A percentile compares a stretch with the other conserved stretches of the same genome.
Evolutionary conservation across 441 rosid species (phyloP).

Genomic region (Gossypium lobatum): DNA sequence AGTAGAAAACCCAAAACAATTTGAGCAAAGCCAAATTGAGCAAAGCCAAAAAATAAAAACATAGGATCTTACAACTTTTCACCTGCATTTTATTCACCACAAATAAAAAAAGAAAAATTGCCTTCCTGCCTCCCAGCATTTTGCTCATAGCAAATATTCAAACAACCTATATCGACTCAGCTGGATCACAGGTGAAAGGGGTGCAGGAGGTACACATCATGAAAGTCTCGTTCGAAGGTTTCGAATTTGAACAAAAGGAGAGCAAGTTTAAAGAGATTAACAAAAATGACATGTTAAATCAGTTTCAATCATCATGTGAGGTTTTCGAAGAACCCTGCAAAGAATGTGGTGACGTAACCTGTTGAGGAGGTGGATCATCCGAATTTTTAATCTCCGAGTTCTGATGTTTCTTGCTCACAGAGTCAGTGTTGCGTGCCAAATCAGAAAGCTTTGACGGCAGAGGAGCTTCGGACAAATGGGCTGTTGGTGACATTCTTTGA

Average conservation of each 20-base stretch:
- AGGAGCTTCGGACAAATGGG: slow-evolving; percentile 30
- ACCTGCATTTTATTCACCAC: slow-evolving; percentile 51
- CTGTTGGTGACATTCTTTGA: slow-evolving; percentile 33
- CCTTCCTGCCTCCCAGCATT: slow-evolving; percentile 26
- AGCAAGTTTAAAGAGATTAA: not conserved
- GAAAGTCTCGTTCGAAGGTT: slow-evolving; percentile 18
- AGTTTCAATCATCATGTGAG: slow-evolving; percentile 28
- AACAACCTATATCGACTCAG: slow-evolving; percentile 24
- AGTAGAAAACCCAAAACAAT: not conserved
- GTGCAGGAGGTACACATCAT: slow-evolving; percentile 21
- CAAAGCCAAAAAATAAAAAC: slow-evolving; percentile 6
- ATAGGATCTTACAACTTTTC: slow-evolving; percentile 25
- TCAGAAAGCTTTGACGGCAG: slow-evolving; percentile 31
- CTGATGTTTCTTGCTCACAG: slow-evolving; percentile 23
- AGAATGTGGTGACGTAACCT: slow-evolving; percentile 27
- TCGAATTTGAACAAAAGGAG: slow-evolving; percentile 11
- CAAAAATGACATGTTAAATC: slow-evolving; percentile 17
- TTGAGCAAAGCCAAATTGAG: slow-evolving; percentile 3
- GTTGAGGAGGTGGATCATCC: slow-evolving; percentile 25
- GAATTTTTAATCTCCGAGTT: slow-evolving; percentile 25
- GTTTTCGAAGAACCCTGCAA: slow-evolving; percentile 34
- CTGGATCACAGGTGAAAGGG: slow-evolving; percentile 32
- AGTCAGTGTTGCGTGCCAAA: slow-evolving; percentile 28
- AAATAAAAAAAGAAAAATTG: slow-evolving; percentile 29
- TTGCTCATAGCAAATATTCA: slow-evolving; percentile 15